These are phyloP conservation scores for Myxozyma lipomycoides DNA, from an alignment of 805 yeast species.

Conservation along the genomic window DNA sequence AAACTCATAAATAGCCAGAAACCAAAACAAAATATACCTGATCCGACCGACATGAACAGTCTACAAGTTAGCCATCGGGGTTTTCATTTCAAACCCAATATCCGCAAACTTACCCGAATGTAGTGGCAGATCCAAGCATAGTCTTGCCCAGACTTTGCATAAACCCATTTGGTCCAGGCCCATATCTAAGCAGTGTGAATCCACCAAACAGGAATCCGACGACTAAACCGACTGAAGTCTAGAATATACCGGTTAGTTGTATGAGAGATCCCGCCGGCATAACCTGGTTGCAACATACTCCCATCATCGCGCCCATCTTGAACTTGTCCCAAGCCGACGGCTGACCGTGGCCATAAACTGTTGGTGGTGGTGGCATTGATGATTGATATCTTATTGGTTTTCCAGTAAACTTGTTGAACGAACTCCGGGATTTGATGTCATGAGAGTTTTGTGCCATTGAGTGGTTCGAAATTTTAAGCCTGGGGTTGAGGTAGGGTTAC, in stretches of 20 bases:
- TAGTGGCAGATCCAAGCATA: slow-evolving; percentile 93
- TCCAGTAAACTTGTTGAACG: no score
- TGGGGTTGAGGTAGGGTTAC: no score
- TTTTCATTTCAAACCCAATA: neutral
- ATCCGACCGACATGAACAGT: slow-evolving; percentile 92
- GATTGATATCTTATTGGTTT: no score
- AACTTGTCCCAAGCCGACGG: slow-evolving; percentile 92
- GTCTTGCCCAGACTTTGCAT: slow-evolving; percentile 96
- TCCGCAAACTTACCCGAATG: slow-evolving; percentile 58
- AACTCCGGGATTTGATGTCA: no score
- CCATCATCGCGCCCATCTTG: slow-evolving; percentile 98
- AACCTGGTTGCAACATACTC: slow-evolving; percentile 44
- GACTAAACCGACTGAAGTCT: slow-evolving; percentile 81
- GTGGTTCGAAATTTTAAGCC: no score
- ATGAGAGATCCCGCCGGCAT: neutral
- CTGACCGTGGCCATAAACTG: slow-evolving; percentile 30
- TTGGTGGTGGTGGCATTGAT: slow-evolving; percentile 36
- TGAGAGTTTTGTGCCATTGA: no score
- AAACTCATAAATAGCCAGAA: neutral
- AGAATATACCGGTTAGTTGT: neutral
- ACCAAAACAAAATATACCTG: slow-evolving; percentile 35
- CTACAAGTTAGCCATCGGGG: slow-evolving; percentile 11
- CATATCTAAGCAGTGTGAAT: slow-evolving; percentile 80
- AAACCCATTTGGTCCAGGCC: slow-evolving; percentile 98
- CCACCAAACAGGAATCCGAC: slow-evolving; percentile 96